Conservation (phyloP, 2,329 filamentous ascomycete genomes). For the Epichloe baconii region DNA sequence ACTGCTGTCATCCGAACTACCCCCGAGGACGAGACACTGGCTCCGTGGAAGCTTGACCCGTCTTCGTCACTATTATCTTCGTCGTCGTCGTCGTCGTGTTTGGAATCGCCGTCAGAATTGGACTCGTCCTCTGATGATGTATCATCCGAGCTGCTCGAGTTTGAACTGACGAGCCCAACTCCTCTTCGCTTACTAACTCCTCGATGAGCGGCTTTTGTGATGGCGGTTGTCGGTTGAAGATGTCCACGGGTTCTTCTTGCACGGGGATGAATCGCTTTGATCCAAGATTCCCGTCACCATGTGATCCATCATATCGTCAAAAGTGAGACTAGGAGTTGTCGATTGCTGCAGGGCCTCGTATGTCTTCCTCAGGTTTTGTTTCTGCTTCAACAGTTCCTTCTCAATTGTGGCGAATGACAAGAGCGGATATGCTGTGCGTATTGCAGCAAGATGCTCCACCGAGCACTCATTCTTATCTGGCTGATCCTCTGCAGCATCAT, state of each 20-base stretch:
- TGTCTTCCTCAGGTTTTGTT: constrained; percentile 22
- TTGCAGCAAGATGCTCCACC: constrained; percentile 20
- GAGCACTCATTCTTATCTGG: constrained; percentile 10
- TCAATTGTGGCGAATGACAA: constrained; percentile 23
- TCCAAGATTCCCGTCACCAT: constrained; percentile 10
- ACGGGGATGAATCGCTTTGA: constrained; percentile 1
- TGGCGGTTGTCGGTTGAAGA: not conserved
- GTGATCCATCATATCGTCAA: constrained; percentile 21
- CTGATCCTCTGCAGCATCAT: not conserved
- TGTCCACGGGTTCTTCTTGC: not conserved
- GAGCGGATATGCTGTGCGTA: constrained; percentile 31
- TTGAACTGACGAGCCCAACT: not conserved
- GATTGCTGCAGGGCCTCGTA: constrained; percentile 23
- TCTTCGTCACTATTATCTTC: not conserved
- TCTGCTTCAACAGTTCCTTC: constrained; percentile 19
- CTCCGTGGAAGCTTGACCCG: not conserved
- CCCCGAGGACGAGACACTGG: not conserved
- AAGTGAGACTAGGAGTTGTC: constrained; percentile 19
- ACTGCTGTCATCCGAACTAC: not conserved
- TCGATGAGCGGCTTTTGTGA: constrained; percentile 17
- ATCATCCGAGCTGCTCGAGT: constrained; percentile 6
- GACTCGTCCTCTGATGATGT: constrained; percentile 3
- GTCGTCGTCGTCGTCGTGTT: not conserved
- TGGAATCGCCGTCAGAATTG: not conserved
- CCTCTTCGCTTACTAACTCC: constrained; percentile 6